Base-by-base conservation (phyloP, 805 yeast genomes). In the Kazachstania taianensis region DNA sequence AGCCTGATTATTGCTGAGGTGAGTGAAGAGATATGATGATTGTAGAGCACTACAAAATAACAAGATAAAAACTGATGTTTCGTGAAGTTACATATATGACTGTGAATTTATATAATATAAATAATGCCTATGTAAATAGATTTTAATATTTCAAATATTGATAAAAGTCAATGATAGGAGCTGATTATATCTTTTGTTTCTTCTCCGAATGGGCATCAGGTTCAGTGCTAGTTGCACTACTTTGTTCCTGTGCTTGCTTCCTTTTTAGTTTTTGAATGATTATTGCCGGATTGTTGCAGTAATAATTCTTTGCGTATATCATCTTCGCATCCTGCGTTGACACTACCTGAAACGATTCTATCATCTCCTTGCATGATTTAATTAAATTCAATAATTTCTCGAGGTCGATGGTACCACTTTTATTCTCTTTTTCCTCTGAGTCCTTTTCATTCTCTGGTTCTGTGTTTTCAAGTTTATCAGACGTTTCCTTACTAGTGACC, bases 221-320 rank as follows among this genome's bases (percentile, higher is more conserved):
- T 26, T 13, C 15, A 8, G 15, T 26, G 15, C 29, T 13, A 26
- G 9, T 5, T 43, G 22, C 14, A 33, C 38, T 23, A 23, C 27
- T 6, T 36, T 28, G 10, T 16, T 30, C 36, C 28, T 44, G 41
- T 10, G 53, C 60, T 40, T 60, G 44, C 32, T 60, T 69, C 49
- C 72, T 67, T 46, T 73, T 75, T 26, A 73, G 48, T 31, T 72
- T 69, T 44, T 73, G 74, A 27, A 76, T 49, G 18, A 73, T 49
- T 39, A 68, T 57, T 30, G 53, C 57, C 12, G 92, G 92, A 43
- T 76, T 75, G 33, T 75, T 58, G 36, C 79, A 71, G 45, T 68
- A 76, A 40, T 75, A 76, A 9, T 78, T 69, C 53, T 76, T 80
- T 31, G 72, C 74, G 36, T 78, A 83, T 20, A 80, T 75, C 15